phyloP scores from a whole-genome alignment of 179 eudicot species.

The Silene vulgaris region DNA sequence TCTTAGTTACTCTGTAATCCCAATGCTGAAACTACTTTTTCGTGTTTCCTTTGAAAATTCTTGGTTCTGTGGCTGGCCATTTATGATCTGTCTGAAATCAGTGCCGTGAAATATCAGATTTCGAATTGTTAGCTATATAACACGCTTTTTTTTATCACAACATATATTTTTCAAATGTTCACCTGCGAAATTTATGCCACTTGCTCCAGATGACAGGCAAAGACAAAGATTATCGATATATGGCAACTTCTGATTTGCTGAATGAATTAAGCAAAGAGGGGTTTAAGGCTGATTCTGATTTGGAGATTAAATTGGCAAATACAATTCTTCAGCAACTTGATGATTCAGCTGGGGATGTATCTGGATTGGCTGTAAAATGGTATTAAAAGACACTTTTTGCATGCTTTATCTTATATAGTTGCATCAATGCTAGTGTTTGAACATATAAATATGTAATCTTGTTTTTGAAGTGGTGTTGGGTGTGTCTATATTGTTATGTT shows the following conservation, averaged over 20 bases:
- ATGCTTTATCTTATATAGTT: constrained; percentile 8
- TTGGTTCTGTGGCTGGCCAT: not conserved
- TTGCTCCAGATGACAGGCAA: constrained; percentile 90
- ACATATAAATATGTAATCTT: not conserved
- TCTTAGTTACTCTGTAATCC: not conserved
- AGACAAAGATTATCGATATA: constrained; percentile 95
- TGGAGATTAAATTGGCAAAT: constrained; percentile 76
- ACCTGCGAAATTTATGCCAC: not conserved
- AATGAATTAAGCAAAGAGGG: constrained; percentile 88
- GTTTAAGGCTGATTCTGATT: constrained; percentile 74
- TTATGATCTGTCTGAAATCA: not conserved
- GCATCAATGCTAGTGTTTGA: not conserved
- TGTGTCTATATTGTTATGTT: not conserved
- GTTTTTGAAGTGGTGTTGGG: too few relatives aligned
- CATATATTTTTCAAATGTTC: not conserved
- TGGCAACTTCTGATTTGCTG: constrained; percentile 99
- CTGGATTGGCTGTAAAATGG: constrained; percentile 99
- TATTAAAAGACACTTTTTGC: constrained; percentile 26
- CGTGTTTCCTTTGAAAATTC: not conserved
- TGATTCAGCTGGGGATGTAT: constrained; percentile 95
- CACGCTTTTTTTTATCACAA: not conserved
- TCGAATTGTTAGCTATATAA: not conserved
- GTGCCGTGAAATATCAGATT: not conserved
- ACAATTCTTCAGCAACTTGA: constrained; percentile 90
- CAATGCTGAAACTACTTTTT: not conserved